phyloP scores from a whole-genome alignment of 345 rosid genomes.

The Salix brachista region DNA sequence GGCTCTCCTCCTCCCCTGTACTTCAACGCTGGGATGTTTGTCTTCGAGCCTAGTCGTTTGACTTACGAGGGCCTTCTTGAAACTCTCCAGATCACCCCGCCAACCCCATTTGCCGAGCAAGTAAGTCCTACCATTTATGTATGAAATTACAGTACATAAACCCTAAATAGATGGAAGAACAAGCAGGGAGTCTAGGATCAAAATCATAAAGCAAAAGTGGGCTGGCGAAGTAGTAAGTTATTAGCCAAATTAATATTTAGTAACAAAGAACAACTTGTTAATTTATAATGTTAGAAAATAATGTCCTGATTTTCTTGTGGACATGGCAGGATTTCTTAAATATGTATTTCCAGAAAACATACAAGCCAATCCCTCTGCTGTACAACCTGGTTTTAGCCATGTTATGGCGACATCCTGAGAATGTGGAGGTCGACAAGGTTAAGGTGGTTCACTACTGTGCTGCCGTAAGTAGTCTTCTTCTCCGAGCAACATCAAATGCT shows the following conservation, averaged over 20 bases:
- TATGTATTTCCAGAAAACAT: slow-evolving; percentile 13
- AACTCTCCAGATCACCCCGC: slow-evolving; percentile 11
- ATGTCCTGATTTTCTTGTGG: background rate
- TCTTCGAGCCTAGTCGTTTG: slow-evolving; percentile 16
- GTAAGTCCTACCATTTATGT: background rate
- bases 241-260: background rate
- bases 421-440: slow-evolving; percentile 9
- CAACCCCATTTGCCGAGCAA: slow-evolving; percentile 24
- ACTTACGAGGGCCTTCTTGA: slow-evolving; percentile 18
- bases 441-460: slow-evolving; percentile 22
- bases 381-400: slow-evolving; percentile 22
- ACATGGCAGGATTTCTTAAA: slow-evolving; percentile 17
- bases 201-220: too few relatives aligned
- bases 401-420: slow-evolving; percentile 21
- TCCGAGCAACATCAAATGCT: background rate
- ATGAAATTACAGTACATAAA: too few relatives aligned
- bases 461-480: slow-evolving; percentile 10
- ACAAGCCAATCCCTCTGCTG: slow-evolving; percentile 12
- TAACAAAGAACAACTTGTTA: too few relatives aligned
- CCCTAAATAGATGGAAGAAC: too few relatives aligned
- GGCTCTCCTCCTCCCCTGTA: slow-evolving; percentile 25
- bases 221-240: background rate
- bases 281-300: background rate
- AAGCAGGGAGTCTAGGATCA: too few relatives aligned
- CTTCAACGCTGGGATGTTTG: slow-evolving; percentile 26